Base-by-base conservation (phyloP, 2,329 filamentous ascomycete species). In the Pseudohalonectria lignicola region DNA sequence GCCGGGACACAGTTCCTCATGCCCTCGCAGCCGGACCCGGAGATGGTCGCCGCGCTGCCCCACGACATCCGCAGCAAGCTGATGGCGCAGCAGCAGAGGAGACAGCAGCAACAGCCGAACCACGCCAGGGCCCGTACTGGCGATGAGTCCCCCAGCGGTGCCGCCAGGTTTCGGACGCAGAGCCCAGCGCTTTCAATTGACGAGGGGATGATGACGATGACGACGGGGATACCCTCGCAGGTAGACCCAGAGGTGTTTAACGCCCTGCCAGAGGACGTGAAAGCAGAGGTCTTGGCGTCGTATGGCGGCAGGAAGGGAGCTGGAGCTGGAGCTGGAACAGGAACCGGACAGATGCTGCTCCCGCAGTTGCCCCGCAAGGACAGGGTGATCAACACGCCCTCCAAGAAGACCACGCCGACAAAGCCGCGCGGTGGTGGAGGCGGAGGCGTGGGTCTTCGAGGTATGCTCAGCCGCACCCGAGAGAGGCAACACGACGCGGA, bases 1-100 rank as follows among this genome's bases (percentile, higher is more conserved):
- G 67, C 77, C 3, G 86, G 90, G 2, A 94, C 90, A 0, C 92
- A 98, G 51, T 98, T 98, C 51, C 76, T 96, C 34, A 68, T 98
- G 48, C 92, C 92, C 0, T 74, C 74, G 1, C 85, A 94, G 47
- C 73, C 84, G 2, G 92, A 98, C 53, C 79, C 82, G 0, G 66
- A 71, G n/a, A 81, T 94, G 1, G 60, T 96, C 4, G 82, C 82
- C 2, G 87, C 93, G 50, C 67, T 98, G 4, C 90, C 90, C 0
- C 69, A 67, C 23, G 86, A 94, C 53, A 94, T 96, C 45, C 74
- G 86, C 42, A 78, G 76, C 23, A 85, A 76, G 51, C 69, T 96
- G 9, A 67, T 83, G 43, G 71, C 71, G 8, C 79, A 82, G 50
- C 65, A 61, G 17, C 15, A 31, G 36, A 55, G 58, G 29, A 46